Evolutionary conservation across 2,329 filamentous ascomycete genomes (phyloP), one percentile per base, ranked within the genome.

Genomic region (Trichoderma gracile): DNA sequence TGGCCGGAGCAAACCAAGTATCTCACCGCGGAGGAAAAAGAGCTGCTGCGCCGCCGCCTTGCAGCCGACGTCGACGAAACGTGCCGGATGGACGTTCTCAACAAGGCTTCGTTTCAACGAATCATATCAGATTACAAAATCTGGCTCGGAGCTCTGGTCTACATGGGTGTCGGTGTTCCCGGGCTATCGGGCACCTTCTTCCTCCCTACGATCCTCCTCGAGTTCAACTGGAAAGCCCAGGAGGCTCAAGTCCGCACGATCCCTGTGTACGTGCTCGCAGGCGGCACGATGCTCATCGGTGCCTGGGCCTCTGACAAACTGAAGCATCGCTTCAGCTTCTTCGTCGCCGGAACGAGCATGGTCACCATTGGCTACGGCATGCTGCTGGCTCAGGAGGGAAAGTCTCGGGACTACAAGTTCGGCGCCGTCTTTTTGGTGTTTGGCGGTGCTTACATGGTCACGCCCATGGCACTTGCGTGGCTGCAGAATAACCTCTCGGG

Each of bases 401-500:
- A 50, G 21, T 49, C 56, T 19, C 70, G 78, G 27, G 73, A 72
- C 6, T 75, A 79, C 65, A 80, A 81, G 69, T 85, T 84, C 71
- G 75, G 79, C 10, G 82, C 77, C 19, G 80, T 79, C 65, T 81
- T 83, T 67, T 69, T 83, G 15, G 73, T 77, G 52, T 71, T 72
- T 30, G 72, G 69, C 6, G 75, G 75, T 17, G 75, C 76, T 68
- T 86, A 86, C 73, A 81, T 82, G 40, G 82, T 84, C 67, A 81
- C 85, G 3, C 83, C 84, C 7, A 78, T 84, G 38, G 81, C 81
- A 47, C 78, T 86, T 62, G 82, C 84, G 30, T 86, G 84, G 84
- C 85, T 85, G 64, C 80, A 80, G n/a, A 84, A 83, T 72, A 86
- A 86, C 68, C 83, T 86, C 55, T 82, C 81, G 2, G 83, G 82